A percentile compares a stretch with the other conserved stretches of the same genome.
Conservation (phyloP, 495 filamentous ascomycete species). For the Chaetomium cochliodes region DNA sequence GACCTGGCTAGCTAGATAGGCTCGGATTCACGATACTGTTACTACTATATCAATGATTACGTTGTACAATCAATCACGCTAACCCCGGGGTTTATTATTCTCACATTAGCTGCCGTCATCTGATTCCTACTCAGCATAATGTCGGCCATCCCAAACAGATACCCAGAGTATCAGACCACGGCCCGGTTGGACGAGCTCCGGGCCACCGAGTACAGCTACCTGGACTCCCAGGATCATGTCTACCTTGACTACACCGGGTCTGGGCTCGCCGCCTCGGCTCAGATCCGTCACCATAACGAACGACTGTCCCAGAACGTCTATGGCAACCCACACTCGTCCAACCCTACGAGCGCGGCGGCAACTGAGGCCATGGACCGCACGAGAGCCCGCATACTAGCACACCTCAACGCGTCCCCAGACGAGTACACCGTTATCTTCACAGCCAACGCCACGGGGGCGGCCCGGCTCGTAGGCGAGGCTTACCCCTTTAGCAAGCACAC, state of each 20-base stretch:
- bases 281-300: conserved; percentile 29
- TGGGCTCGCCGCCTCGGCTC: conserved; percentile 30
- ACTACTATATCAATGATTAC: neutral
- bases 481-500: conserved; percentile 32
- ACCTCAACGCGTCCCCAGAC: conserved; percentile 56
- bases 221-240: conserved; percentile 36
- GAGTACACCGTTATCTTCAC: conserved; percentile 64
- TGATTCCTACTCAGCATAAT: neutral
- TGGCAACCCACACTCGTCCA: conserved; percentile 61
- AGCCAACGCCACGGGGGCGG: conserved; percentile 58
- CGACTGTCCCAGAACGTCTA: conserved; percentile 42
- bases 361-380: conserved; percentile 49
- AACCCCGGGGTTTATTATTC: neutral
- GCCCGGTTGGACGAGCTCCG: conserved; percentile 32
- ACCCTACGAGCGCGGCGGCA: conserved; percentile 49
- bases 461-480: conserved; percentile 55
- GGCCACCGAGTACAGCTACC: conserved; percentile 33
- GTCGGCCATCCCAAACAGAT: conserved; percentile 5
- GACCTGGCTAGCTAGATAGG: neutral
- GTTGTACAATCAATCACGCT: neutral
- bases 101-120: neutral
- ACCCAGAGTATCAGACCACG: conserved; percentile 35
- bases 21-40: neutral
- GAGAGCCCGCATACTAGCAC: conserved; percentile 47
- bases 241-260: conserved; percentile 43